Evolutionary conservation across 225 moss, liverwort and hornwort genomes (phyloP).

Genomic region (Bryoerythrophyllum caledonicum): DNA sequence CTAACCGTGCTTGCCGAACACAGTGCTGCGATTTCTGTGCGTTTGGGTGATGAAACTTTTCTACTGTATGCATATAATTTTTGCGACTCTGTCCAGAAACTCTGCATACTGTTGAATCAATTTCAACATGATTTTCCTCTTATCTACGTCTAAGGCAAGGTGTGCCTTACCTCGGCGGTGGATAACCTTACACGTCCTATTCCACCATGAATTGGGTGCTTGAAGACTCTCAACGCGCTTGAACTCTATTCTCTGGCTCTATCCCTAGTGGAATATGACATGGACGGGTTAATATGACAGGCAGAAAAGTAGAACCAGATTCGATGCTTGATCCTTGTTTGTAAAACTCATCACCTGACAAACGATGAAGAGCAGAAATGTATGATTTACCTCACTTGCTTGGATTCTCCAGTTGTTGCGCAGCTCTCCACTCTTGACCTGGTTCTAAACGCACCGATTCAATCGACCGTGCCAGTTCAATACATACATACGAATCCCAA

Average conservation of each 20-base stretch:
- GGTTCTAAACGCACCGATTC: conserved; percentile 39
- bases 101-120: not conserved
- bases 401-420: conserved; percentile 51
- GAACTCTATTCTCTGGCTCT: not conserved
- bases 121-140: not conserved
- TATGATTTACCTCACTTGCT: conserved; percentile 33
- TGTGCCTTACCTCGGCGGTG: not conserved
- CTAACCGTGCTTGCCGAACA: not conserved
- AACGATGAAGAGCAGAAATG: not conserved
- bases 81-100: not conserved
- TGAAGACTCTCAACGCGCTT: not conserved
- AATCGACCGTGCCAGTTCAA: conserved; percentile 39
- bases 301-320: not conserved
- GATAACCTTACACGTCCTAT: not conserved
- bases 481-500: conserved; percentile 54
- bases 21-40: not conserved
- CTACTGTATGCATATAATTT: no score
- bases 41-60: not conserved
- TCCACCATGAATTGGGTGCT: not conserved
- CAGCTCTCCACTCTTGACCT: conserved; percentile 62
- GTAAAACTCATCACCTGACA: conserved; percentile 6
- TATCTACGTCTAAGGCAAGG: not conserved
- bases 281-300: not conserved
- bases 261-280: conserved; percentile 9
- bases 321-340: not conserved